Base-by-base conservation (phyloP, 2,329 filamentous ascomycete species). In the Colletotrichum somersetense region DNA sequence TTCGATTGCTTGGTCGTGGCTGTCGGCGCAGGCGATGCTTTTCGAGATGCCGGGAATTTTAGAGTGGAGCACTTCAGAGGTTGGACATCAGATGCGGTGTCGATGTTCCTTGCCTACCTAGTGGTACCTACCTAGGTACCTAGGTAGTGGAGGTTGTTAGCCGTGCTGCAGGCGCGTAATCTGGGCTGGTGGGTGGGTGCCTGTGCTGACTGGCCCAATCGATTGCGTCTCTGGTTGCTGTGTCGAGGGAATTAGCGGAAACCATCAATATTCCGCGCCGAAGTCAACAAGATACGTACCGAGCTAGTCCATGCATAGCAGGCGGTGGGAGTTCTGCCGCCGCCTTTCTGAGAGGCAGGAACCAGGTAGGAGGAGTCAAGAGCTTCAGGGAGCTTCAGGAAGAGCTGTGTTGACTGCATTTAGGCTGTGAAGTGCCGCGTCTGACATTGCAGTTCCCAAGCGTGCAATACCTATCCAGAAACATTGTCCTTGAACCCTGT, bases 11-110 rank as follows among this genome's bases (percentile, higher is more conserved):
- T 26, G 66, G 59, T 61, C 61, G 70, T 59, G 48, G 30, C 23
- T 63, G 53, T 71, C 64, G 66, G 30, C 16, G 40, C 56, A 55
- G 52, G 63, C 42, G 58, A 72, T 61, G 59, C 38, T 61, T 69
- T 64, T 72, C 70, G 66, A 72, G 70, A 62, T 73, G 53, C 72
- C 66, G 63, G 72, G 68, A 72, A 72, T 64, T 73, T 72, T 72
- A 72, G 68, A 72, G 72, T 72, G 72, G 72, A 67, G 30, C 68
- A 48, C 42, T 46, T n/a, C 59, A 62, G 35, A 56, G 40, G 44
- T 62, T 50, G 33, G 46, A 53, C 50, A 23, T 58, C 20, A 56
- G 33, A 33, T 56, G 33, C 53, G 35, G 61, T 40, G 59, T 50
- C 48, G 10, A 12, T 52, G 44, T n/a, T 59, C 26, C 26, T 33